Evolutionary conservation across 192 early-diverging fungal genomes (phyloP).

Genomic region (Backusella sp.): DNA sequence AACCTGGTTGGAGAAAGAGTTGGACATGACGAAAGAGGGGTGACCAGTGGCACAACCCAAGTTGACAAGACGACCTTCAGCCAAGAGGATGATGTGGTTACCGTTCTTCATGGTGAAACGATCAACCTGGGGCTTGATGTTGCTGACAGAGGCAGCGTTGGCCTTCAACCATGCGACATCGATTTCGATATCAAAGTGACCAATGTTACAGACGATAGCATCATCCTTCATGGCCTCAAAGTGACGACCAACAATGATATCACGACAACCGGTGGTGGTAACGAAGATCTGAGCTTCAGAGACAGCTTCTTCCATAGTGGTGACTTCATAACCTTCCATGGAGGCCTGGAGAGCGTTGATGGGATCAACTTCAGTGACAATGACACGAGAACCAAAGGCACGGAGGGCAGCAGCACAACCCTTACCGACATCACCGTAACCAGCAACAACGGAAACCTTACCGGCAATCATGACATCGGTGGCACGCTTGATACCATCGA

Average conservation of each 20-base stretch:
- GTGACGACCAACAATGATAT: constrained; percentile 95
- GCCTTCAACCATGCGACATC: constrained; percentile 98
- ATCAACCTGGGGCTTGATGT: constrained; percentile 99
- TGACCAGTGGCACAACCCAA: constrained; percentile 98
- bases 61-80: constrained; percentile 99
- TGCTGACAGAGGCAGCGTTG: constrained; percentile 83
- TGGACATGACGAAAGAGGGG: constrained; percentile 99
- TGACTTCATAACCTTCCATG: constrained; percentile 99
- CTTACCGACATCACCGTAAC: constrained; percentile 99
- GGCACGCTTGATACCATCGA: constrained; percentile 99
- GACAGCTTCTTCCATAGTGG: constrained; percentile 97
- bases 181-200: constrained; percentile 99
- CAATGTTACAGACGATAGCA: constrained; percentile 99
- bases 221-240: constrained; percentile 96
- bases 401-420: constrained; percentile 96
- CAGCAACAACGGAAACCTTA: constrained; percentile 96
- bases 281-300: constrained; percentile 95
- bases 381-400: constrained; percentile 97
- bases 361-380: constrained; percentile 98
- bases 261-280: constrained; percentile 98
- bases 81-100: constrained; percentile 94
- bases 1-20: constrained; percentile 99
- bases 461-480: constrained; percentile 99
- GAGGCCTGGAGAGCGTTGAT: constrained; percentile 99
- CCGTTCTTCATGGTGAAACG: constrained; percentile 90